Percentiles rank a stretch among this genome's conserved stretches.
These are phyloP conservation scores for Gelatoporia subvermispora DNA, from an alignment of 768 basidiomycete genomes.

Conservation along the genomic window DNA sequence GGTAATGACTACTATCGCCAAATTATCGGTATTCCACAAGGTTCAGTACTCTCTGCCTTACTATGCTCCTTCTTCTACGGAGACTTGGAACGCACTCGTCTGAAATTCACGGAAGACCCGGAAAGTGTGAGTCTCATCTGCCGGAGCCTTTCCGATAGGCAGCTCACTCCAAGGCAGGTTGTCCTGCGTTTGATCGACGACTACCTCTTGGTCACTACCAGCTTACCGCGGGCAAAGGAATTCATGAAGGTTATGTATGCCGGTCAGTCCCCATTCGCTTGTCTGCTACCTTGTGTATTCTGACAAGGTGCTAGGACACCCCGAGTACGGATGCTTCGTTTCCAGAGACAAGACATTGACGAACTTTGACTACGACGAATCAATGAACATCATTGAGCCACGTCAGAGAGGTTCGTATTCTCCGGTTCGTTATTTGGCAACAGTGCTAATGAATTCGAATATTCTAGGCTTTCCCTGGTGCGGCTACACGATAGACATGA, in stretches of 20 bases:
- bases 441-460: neutral
- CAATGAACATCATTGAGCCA: slow-evolving; percentile 49
- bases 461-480: slow-evolving; percentile 88
- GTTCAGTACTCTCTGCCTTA: slow-evolving; percentile 91
- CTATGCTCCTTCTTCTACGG: slow-evolving; percentile 95
- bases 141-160: too few species aligned
- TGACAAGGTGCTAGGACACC: slow-evolving; percentile 56
- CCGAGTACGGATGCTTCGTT: slow-evolving; percentile 92
- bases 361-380: slow-evolving; percentile 67
- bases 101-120: slow-evolving; percentile 48
- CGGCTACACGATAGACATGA: slow-evolving; percentile 75
- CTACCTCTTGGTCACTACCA: slow-evolving; percentile 83
- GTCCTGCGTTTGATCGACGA: slow-evolving; percentile 91
- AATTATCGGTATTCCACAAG: slow-evolving; percentile 93
- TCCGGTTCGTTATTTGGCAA: neutral
- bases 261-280: slow-evolving; percentile 37
- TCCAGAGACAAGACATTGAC: slow-evolving; percentile 84
- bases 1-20: slow-evolving; percentile 80
- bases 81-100: slow-evolving; percentile 67
- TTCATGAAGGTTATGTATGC: slow-evolving; percentile 76
- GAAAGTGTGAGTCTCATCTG: slow-evolving; percentile 51
- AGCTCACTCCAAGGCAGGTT: too few species aligned
- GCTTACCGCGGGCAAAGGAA: slow-evolving; percentile 46
- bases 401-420: slow-evolving; percentile 35
- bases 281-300: neutral